These are phyloP conservation scores for Phyllosticta paracitricarpa DNA, from an alignment of 2,329 filamentous ascomycete species.

Conservation along the genomic window DNA sequence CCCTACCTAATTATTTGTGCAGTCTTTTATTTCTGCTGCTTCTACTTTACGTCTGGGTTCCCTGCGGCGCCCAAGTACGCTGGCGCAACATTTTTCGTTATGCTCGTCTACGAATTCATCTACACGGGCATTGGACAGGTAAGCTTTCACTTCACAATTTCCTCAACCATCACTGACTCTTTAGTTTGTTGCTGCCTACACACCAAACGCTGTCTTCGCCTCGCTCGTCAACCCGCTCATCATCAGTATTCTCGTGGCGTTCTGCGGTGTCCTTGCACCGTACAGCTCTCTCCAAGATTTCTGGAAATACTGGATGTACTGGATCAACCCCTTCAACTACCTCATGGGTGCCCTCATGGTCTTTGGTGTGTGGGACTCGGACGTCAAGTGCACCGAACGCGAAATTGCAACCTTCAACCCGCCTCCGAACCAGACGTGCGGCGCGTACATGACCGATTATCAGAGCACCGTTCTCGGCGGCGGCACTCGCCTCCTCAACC, in stretches of 20 bases:
- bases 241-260: slow-evolving; percentile 22
- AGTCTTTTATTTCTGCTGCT: slow-evolving; percentile 37
- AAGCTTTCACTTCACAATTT: neutral
- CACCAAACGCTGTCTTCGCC: slow-evolving; percentile 36
- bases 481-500: slow-evolving; percentile 47
- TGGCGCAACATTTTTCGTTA: slow-evolving; percentile 32
- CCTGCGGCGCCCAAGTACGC: slow-evolving; percentile 34
- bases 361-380: slow-evolving; percentile 32
- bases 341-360: slow-evolving; percentile 31
- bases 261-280: slow-evolving; percentile 27
- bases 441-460: slow-evolving; percentile 47
- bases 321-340: slow-evolving; percentile 34
- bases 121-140: slow-evolving; percentile 43
- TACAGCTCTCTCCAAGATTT: slow-evolving; percentile 24
- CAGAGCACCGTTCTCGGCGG: slow-evolving; percentile 37
- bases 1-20: slow-evolving; percentile 38
- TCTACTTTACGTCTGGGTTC: slow-evolving; percentile 32
- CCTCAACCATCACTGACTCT: neutral
- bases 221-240: slow-evolving; percentile 34
- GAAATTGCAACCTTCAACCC: slow-evolving; percentile 39
- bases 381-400: slow-evolving; percentile 25
- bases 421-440: slow-evolving; percentile 44
- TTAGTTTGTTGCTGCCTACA: slow-evolving; percentile 37
- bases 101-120: slow-evolving; percentile 48
- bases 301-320: slow-evolving; percentile 32